These are phyloP conservation scores for Cladophialophora chaetospira DNA, from an alignment of 2,329 filamentous ascomycete genomes.

Conservation along the genomic window DNA sequence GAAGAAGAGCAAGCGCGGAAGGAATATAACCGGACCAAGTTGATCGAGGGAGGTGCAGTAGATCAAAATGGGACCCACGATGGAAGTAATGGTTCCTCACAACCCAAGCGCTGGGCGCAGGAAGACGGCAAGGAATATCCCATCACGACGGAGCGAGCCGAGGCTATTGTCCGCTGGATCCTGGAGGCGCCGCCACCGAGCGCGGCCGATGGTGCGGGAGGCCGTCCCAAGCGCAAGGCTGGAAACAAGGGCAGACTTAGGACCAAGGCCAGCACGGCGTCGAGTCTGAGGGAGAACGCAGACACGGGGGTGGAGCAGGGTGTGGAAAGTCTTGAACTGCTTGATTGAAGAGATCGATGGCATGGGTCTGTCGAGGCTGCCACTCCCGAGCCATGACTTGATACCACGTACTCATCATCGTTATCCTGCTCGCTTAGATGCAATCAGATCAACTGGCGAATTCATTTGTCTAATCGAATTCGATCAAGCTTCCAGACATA, in stretches of 20 bases:
- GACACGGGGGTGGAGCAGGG: conserved; percentile 23
- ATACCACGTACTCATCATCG: no score
- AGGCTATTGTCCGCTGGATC: conserved; percentile 71
- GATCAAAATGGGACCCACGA: conserved; percentile 20
- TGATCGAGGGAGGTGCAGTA: conserved; percentile 4
- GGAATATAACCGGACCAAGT: conserved; percentile 25
- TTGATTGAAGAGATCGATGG: no score
- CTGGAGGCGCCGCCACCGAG: conserved; percentile 53
- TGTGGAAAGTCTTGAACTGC: conserved; percentile 25
- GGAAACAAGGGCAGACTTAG: conserved; percentile 16
- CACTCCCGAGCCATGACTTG: no score
- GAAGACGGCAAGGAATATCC: conserved; percentile 66
- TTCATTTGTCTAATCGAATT: no score
- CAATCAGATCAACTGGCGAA: no score
- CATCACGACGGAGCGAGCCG: conserved; percentile 69
- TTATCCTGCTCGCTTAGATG: no score
- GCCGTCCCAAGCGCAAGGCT: conserved; percentile 22
- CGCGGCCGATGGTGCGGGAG: conserved; percentile 6
- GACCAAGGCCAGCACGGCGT: conserved; percentile 21
- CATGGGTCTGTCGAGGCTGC: no score
- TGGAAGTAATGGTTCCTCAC: conserved; percentile 19
- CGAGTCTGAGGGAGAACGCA: conserved; percentile 16
- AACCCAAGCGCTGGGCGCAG: conserved; percentile 21
- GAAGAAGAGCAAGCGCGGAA: conserved; percentile 48
- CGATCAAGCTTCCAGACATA: no score